Percentiles rank a stretch among this genome's conserved stretches.
These are phyloP conservation scores for Galeopsis tetrahit DNA, from an alignment of 257 asterid genomes.

Conservation along the genomic window DNA sequence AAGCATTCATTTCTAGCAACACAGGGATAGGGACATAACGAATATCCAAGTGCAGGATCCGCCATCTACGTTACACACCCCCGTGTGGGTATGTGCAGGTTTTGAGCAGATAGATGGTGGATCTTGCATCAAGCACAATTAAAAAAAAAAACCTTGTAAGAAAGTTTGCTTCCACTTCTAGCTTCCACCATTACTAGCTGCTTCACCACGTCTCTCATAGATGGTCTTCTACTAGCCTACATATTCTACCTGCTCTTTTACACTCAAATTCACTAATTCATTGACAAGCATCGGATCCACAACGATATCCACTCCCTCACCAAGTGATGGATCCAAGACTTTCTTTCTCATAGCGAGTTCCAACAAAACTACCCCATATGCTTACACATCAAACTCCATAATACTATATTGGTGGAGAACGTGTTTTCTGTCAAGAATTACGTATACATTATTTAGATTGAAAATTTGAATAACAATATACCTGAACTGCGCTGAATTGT, in stretches of 20 bases:
- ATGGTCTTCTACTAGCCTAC: conserved; percentile 60
- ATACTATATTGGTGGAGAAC: conserved; percentile 52
- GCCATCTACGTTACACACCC: not conserved
- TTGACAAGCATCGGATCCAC: conserved; percentile 59
- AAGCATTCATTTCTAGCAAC: no score
- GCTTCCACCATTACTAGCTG: conserved; percentile 43
- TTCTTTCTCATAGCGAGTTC: conserved; percentile 68
- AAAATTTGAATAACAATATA: conserved; percentile 31
- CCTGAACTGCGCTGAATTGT: conserved; percentile 55
- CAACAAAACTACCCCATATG: conserved; percentile 75
- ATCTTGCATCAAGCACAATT: conserved; percentile 17
- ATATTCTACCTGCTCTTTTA: conserved; percentile 53
- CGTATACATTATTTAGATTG: not conserved
- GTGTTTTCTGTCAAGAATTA: conserved; percentile 61
- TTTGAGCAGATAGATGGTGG: conserved; percentile 11
- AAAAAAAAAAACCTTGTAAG: not conserved
- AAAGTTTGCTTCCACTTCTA: conserved; percentile 44
- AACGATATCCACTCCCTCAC: conserved; percentile 51
- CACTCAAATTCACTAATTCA: conserved; percentile 59
- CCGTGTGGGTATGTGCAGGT: not conserved
- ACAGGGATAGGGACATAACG: not conserved
- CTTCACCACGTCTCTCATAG: conserved; percentile 83
- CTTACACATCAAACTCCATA: conserved; percentile 74
- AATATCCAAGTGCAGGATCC: conserved; percentile 1
- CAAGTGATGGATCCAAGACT: conserved; percentile 54